phyloP scores from a whole-genome alignment of 2,329 filamentous ascomycete species.

The Botrytis porri region DNA sequence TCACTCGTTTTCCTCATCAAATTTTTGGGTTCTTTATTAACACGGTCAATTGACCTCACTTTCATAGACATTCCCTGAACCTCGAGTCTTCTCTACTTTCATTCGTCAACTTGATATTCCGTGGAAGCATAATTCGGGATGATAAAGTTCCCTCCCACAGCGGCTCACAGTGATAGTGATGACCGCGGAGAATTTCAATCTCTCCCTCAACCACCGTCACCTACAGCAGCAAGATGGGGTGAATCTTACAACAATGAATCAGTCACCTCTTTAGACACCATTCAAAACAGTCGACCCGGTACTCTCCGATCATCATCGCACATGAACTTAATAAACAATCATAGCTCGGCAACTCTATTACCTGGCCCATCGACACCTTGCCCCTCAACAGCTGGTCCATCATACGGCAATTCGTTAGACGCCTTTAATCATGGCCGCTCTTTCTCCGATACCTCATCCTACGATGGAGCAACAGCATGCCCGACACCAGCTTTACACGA shows the following conservation, averaged over 20 bases:
- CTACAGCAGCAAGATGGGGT: not conserved
- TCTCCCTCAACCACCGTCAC: slow-evolving; percentile 7
- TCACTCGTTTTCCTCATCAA: slow-evolving; percentile 11
- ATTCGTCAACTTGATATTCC: not conserved
- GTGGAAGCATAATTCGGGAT: not conserved
- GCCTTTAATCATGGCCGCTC: slow-evolving; percentile 2
- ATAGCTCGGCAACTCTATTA: slow-evolving; percentile 10
- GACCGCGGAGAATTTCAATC: slow-evolving; percentile 16
- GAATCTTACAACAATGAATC: slow-evolving; percentile 9
- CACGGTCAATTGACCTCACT: not conserved
- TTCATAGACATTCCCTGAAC: not conserved
- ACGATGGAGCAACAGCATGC: slow-evolving; percentile 15
- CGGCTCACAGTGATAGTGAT: not conserved
- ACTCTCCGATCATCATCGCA: slow-evolving; percentile 9
- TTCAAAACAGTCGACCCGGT: not conserved
- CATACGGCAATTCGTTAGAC: not conserved
- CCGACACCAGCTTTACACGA: slow-evolving; percentile 11
- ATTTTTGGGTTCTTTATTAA: not conserved
- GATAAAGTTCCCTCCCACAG: slow-evolving; percentile 16
- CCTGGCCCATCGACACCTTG: slow-evolving; percentile 2
- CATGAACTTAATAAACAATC: slow-evolving; percentile 10
- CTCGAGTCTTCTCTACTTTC: not conserved
- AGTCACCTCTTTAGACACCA: slow-evolving; percentile 2
- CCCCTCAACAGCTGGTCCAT: not conserved
- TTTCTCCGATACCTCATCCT: slow-evolving; percentile 16